phyloP scores from a whole-genome alignment of 306 rosid genomes.

The Boehmeria nivea region DNA sequence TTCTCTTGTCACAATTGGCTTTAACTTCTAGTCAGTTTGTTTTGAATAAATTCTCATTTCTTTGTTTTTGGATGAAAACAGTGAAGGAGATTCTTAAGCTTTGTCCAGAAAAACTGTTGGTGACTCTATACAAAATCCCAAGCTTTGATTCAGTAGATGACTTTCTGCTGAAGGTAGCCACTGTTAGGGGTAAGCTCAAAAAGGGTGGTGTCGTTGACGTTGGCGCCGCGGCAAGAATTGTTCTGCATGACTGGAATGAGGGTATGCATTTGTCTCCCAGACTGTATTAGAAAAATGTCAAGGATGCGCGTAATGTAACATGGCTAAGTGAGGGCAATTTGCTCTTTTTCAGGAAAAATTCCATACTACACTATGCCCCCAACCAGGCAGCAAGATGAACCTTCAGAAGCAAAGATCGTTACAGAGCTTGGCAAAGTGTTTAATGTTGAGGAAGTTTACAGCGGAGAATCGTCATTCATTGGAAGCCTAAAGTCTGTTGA shows the following conservation, averaged over 20 bases:
- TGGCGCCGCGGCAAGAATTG: slow-evolving; percentile 76
- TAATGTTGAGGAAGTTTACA: slow-evolving; percentile 72
- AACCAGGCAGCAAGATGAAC: slow-evolving; percentile 57
- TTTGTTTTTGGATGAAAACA: slow-evolving; percentile 25
- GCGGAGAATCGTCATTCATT: slow-evolving; percentile 67
- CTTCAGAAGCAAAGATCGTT: slow-evolving; percentile 67
- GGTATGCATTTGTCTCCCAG: slow-evolving; percentile 39
- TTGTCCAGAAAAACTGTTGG: slow-evolving; percentile 61
- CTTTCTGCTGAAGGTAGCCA: slow-evolving; percentile 73
- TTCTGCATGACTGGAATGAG: slow-evolving; percentile 94
- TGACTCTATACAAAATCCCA: slow-evolving; percentile 70
- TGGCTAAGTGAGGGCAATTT: background rate
- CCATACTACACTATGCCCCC: slow-evolving; percentile 92
- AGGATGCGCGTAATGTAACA: too few species aligned
- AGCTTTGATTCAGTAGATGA: slow-evolving; percentile 81
- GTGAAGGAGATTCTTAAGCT: slow-evolving; percentile 95
- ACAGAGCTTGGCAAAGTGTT: slow-evolving; percentile 66
- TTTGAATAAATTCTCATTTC: slow-evolving; percentile 2
- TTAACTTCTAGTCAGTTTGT: too few species aligned
- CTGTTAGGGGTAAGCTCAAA: slow-evolving; percentile 88
- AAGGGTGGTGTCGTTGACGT: slow-evolving; percentile 81
- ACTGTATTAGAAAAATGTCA: too few species aligned
- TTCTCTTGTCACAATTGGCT: too few species aligned
- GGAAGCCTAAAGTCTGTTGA: slow-evolving; percentile 78
- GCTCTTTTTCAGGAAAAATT: slow-evolving; percentile 66